Evolutionary conservation across 2,329 filamentous ascomycete genomes (phyloP).

Genomic region (Aspergillus fischeri): DNA sequence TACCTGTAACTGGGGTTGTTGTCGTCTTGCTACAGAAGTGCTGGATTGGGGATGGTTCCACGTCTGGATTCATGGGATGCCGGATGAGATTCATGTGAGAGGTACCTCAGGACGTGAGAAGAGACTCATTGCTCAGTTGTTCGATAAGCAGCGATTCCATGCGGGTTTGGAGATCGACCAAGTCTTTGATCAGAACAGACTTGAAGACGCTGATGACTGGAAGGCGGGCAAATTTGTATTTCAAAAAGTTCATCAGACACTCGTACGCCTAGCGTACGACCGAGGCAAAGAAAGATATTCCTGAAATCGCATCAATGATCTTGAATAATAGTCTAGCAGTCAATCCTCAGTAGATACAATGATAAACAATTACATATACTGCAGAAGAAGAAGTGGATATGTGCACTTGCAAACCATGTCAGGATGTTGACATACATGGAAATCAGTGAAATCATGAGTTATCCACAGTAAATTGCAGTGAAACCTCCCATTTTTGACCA

Average conservation of each 20-base stretch:
- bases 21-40: slow-evolving; percentile 15
- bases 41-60: slow-evolving; percentile 16
- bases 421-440: background rate
- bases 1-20: slow-evolving; percentile 15
- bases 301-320: background rate
- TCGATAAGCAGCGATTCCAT: slow-evolving; percentile 9
- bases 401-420: background rate
- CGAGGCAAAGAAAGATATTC: background rate
- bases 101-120: slow-evolving; percentile 11
- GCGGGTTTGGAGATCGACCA: slow-evolving; percentile 4
- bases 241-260: background rate
- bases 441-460: slow-evolving; percentile 29
- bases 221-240: background rate
- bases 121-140: slow-evolving; percentile 5
- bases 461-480: slow-evolving; percentile 67
- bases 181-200: slow-evolving; percentile 2
- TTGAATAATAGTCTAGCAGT: background rate
- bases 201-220: background rate
- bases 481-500: slow-evolving; percentile 88
- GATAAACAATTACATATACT: background rate
- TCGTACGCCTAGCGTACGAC: background rate
- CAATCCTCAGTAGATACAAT: background rate
- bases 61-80: slow-evolving; percentile 15
- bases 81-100: slow-evolving; percentile 12
- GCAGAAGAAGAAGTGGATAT: background rate